Base-by-base conservation (phyloP, 768 basidiomycete species). In the Boletus vermiculosoides region DNA sequence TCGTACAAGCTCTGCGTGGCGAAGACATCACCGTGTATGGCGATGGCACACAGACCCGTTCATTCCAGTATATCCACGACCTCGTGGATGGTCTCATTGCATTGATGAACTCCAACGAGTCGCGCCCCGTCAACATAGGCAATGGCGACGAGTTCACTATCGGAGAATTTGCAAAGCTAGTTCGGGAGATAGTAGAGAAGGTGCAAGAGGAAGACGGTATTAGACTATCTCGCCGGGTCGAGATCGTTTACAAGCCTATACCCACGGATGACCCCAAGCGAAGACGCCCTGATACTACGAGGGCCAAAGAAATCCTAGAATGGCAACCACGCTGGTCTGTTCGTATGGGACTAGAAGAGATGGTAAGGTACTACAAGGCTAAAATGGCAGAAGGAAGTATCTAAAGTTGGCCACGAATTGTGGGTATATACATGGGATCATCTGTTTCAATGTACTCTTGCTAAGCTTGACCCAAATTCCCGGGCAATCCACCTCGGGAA, bases 21-120 rank as follows among this genome's bases (percentile, higher is more conserved):
- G 88, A 98, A 74, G 92, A 98, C 74, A 89, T 99, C 82, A 98
- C 95, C 46, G 93, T 98, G 45, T 96, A 95, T 70, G 93, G 94
- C 50, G 94, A 98, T 69, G 94, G 94, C 62, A 84, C 76, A 44
- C 94, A 96, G 77, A 95, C 94, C 22, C 90, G 94, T 57, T 96
- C 94, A 13, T 94, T 96, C 85, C 94, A 96, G 76, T 99, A 96
- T 76, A 87, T 99, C 57, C 97, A 99, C 78, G 97, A 99, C 73
- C 85, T 99, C 61, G 80, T 96, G 68, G 94, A 98, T 69, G 97
- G 96, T 42, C 76, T 94, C 54, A 94, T 94, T 70, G 83, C 86
- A 22, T 80, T 95, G 63, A 99, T 99, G 97, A 97, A 95, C 80
- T 94, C 94, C 18, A 76, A 84, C 68, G 94, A 97, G 76, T 82